Evolutionary conservation across 805 yeast species (phyloP).

Genomic region (Metschnikowia reukaufii): DNA sequence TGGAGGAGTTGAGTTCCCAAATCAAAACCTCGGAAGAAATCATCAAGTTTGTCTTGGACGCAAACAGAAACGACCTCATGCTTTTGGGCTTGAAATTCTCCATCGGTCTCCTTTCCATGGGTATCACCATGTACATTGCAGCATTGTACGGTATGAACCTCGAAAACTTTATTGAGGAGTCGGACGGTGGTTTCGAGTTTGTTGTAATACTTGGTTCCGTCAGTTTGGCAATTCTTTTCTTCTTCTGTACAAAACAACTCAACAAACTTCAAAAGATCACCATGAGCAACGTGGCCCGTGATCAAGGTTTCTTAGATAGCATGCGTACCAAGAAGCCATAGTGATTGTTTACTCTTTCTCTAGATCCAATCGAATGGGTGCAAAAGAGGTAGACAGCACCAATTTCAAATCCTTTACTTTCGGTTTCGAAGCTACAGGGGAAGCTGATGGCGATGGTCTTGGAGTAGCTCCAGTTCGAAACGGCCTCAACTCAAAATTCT

Average conservation of each 20-base stretch:
- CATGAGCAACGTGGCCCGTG: slow-evolving; percentile 46
- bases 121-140: slow-evolving; percentile 76
- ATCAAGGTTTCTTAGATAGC: slow-evolving; percentile 7
- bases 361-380: neutral
- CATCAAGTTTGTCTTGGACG: slow-evolving; percentile 86
- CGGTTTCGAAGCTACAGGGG: slow-evolving; percentile 28
- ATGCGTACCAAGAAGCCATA: slow-evolving; percentile 8
- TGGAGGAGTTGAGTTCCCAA: slow-evolving; percentile 73
- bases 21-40: slow-evolving; percentile 93
- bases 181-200: slow-evolving; percentile 62
- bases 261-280: slow-evolving; percentile 72
- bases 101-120: slow-evolving; percentile 78
- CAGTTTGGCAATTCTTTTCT: slow-evolving; percentile 46
- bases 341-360: neutral
- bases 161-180: slow-evolving; percentile 87
- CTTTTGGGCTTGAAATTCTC: slow-evolving; percentile 79
- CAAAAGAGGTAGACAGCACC: neutral
- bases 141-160: slow-evolving; percentile 95
- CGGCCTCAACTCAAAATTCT: slow-evolving; percentile 40
- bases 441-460: slow-evolving; percentile 37
- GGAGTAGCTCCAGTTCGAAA: slow-evolving; percentile 44
- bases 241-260: slow-evolving; percentile 55
- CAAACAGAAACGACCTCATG: slow-evolving; percentile 93
- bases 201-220: slow-evolving; percentile 46
- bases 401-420: neutral